Evolutionary conservation across 345 rosid species (phyloP).

Genomic region (Sisymbrium irio): DNA sequence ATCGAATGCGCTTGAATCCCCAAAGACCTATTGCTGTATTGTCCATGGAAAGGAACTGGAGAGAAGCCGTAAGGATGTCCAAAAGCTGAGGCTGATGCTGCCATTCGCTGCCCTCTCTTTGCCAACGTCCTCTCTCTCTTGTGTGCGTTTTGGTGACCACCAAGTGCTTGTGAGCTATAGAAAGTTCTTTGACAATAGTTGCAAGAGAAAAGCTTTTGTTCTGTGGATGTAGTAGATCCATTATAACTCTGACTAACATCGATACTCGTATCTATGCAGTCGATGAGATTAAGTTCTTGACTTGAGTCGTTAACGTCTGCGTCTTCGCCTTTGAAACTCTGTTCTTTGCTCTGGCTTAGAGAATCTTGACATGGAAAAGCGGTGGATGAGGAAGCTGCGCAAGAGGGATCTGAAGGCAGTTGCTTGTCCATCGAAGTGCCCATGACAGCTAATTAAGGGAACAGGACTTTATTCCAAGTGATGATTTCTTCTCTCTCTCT

Average conservation of each 20-base stretch:
- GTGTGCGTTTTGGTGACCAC: constrained; percentile 93
- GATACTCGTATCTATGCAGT: constrained; percentile 41
- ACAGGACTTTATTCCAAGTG: neutral
- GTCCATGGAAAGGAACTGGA: constrained; percentile 52
- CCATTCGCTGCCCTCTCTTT: constrained; percentile 59
- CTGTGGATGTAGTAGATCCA: constrained; percentile 30
- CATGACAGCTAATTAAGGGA: constrained; percentile 31
- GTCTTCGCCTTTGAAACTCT: constrained; percentile 22
- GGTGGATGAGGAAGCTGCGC: constrained; percentile 29
- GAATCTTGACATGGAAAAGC: constrained; percentile 28
- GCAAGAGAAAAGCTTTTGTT: constrained; percentile 70
- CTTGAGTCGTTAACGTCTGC: constrained; percentile 19
- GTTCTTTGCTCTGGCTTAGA: constrained; percentile 4
- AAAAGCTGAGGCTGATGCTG: constrained; percentile 42
- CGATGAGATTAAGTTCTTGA: constrained; percentile 66
- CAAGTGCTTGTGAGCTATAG: constrained; percentile 89
- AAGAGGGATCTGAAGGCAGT: constrained; percentile 32
- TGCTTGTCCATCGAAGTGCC: constrained; percentile 37
- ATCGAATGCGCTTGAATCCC: constrained; percentile 65
- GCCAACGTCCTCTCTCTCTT: constrained; percentile 82
- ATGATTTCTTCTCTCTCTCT: constrained; percentile 13
- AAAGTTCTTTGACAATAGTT: constrained; percentile 83
- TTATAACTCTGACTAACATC: constrained; percentile 25
- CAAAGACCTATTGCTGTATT: constrained; percentile 44
- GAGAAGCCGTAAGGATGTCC: constrained; percentile 64